Percentiles rank a stretch among this genome's conserved stretches.
These are phyloP conservation scores for Debaryomyces udenii DNA, from an alignment of 1,139 yeast species.

Conservation along the genomic window DNA sequence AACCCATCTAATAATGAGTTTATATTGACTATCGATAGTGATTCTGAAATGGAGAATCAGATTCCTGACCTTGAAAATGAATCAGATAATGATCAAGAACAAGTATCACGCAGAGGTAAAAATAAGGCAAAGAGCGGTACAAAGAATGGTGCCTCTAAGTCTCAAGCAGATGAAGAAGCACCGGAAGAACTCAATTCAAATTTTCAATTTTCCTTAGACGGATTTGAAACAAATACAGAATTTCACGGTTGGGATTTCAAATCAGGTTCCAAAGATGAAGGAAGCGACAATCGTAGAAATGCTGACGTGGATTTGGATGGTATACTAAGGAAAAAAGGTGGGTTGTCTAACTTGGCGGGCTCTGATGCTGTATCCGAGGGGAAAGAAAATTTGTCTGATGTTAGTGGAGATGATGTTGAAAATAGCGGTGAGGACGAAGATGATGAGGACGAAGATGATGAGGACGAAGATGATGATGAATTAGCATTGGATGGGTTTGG, in stretches of 20 bases:
- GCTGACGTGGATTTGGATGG: slow-evolving; percentile 85
- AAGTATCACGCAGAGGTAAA: slow-evolving; percentile 26
- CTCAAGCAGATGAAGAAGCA: slow-evolving; percentile 33
- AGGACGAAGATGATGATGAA: slow-evolving; percentile 59
- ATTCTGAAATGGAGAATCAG: slow-evolving; percentile 55
- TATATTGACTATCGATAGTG: slow-evolving; percentile 54
- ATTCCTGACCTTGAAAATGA: slow-evolving; percentile 29
- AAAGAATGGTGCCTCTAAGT: slow-evolving; percentile 22
- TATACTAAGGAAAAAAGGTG: slow-evolving; percentile 81
- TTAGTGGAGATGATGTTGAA: slow-evolving; percentile 26
- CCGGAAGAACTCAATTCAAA: slow-evolving; percentile 67
- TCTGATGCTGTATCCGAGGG: slow-evolving; percentile 32
- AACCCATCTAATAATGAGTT: slow-evolving; percentile 25
- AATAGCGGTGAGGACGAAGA: slow-evolving; percentile 31
- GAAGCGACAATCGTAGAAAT: slow-evolving; percentile 23
- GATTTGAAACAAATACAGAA: slow-evolving; percentile 47
- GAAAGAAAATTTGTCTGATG: slow-evolving; percentile 19
- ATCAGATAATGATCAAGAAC: slow-evolving; percentile 18
- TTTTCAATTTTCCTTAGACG: slow-evolving; percentile 68
- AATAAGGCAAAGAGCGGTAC: slow-evolving; percentile 24
- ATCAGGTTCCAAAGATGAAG: slow-evolving; percentile 42
- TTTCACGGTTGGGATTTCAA: slow-evolving; percentile 87
- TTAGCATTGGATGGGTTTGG: slow-evolving; percentile 69
- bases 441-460: slow-evolving; percentile 56
- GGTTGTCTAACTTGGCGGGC: slow-evolving; percentile 58